Base-by-base conservation (phyloP, 805 yeast species). In the Wickerhamiella azymoides region DNA sequence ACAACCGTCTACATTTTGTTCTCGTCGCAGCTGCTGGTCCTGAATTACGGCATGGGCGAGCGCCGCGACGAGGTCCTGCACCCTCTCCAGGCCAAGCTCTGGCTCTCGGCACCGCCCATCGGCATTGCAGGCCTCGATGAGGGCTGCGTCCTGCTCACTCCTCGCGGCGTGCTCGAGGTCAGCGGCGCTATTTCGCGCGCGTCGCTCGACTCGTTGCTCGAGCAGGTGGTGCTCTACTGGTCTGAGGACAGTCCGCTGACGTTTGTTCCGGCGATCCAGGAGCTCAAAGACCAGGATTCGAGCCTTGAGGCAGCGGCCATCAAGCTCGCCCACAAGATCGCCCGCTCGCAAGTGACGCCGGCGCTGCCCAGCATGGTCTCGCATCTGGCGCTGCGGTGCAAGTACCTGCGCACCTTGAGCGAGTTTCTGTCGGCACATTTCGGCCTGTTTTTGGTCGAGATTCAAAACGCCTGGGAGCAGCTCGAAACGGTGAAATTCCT, bases 381-480 rank as follows among this genome's bases (percentile, higher is more conserved):
- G 16, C 44, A 41, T 27, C 38, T 41, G 10, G 37, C 33, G 25
- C 17, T 21, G 25, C 44, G 44, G 10, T 16, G 14, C 4, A 41
- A 33, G 19, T 41, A 28, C 21, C 21, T 41, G 11, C 17, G 19
- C 3, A 21, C 18, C 11, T 39, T 41, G 16, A n/a, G 24, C 9
- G 33, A 30, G 14, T 30, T 30, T 30, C 13, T 30, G 33, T 2
- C 16, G 5, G 14, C 33, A n/a, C 14, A 41, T 5, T 41, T 41
- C 33, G 17, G 38, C 27, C 21, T 40, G 16, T 30, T 28, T 10
- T 11, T 18, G 5, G 39, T 33, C 25, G n/a, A 10, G 8, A 24
- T 33, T 10, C 44, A 41, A 33, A 41, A 41, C n/a, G 24, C n/a
- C 16, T 33, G 24, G 13, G 44, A 41, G 25, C 26, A 41, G 28